Conservation (phyloP, 2,329 filamentous ascomycete species). For the Periconia sp. region DNA sequence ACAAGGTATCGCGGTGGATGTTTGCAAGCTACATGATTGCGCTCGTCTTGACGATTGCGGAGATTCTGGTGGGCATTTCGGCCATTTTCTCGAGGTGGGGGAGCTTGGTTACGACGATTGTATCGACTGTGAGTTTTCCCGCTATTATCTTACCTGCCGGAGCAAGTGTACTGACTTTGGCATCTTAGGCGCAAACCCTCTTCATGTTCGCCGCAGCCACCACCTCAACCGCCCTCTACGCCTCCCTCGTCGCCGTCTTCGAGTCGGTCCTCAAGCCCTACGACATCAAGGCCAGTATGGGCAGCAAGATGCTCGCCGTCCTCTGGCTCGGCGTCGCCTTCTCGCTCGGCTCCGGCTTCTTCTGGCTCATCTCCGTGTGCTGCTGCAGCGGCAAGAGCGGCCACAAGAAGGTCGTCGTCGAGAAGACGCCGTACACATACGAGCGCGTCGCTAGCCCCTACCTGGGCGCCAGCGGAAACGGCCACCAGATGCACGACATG, state of each 20-base stretch:
- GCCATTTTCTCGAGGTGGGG: conserved; percentile 83
- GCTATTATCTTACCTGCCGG: conserved; percentile 43
- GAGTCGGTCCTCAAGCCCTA: conserved; percentile 72
- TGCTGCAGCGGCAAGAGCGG: conserved; percentile 77
- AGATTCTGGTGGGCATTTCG: conserved; percentile 79
- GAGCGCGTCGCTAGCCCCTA: conserved; percentile 58
- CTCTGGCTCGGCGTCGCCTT: conserved; percentile 84
- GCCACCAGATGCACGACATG: conserved; percentile 20
- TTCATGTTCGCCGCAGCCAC: conserved; percentile 70
- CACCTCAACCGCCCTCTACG: conserved; percentile 76
- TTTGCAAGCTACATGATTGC: conserved; percentile 80
- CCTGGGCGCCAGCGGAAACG: conserved; percentile 41
- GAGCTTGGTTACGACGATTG: conserved; percentile 80
- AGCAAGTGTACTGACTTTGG: conserved; percentile 18
- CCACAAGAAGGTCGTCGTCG: conserved; percentile 54
- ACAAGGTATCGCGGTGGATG: conserved; percentile 78
- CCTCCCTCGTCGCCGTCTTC: conserved; percentile 71
- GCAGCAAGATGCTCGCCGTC: conserved; percentile 71
- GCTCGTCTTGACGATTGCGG: conserved; percentile 70
- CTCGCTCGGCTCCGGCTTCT: conserved; percentile 75
- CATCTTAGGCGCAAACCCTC: conserved; percentile 54
- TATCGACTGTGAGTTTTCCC: conserved; percentile 66
- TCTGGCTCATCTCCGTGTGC: conserved; percentile 92
- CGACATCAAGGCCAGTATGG: conserved; percentile 70
- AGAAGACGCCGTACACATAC: conserved; percentile 68